These are phyloP conservation scores for Russula sp. DNA, from an alignment of 768 basidiomycete genomes.

Conservation along the genomic window DNA sequence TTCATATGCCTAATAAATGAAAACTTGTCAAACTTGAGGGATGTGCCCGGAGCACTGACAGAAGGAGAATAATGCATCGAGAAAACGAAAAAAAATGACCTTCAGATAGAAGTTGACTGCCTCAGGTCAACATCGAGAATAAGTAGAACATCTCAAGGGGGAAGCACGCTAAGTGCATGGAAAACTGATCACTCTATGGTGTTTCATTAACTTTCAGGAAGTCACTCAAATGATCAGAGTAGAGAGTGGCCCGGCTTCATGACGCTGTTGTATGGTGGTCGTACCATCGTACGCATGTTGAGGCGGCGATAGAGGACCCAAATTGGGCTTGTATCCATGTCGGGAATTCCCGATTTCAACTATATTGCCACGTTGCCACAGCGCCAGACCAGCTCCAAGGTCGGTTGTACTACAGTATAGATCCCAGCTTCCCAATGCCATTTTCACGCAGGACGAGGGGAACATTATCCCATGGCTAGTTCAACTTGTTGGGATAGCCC, in stretches of 20 bases:
- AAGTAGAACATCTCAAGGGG: neutral
- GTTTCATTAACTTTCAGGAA: neutral
- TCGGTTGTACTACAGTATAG: too few species aligned
- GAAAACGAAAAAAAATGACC: neutral
- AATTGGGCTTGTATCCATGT: neutral
- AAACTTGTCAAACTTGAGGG: too few species aligned
- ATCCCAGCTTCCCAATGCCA: too few species aligned
- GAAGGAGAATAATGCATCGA: neutral
- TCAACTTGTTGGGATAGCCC: too few species aligned
- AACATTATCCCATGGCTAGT: too few species aligned
- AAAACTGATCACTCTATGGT: neutral
- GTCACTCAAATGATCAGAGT: neutral
- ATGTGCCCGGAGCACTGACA: neutral
- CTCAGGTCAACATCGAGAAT: neutral
- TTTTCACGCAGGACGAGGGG: too few species aligned
- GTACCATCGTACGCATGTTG: neutral
- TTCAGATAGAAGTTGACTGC: neutral
- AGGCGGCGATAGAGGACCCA: neutral
- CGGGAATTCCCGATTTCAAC: neutral
- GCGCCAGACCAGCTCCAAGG: too few species aligned
- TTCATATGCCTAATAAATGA: too few species aligned
- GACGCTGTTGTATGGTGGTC: too few species aligned
- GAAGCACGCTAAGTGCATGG: neutral
- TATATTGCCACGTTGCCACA: too few species aligned
- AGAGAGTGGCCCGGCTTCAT: neutral